Percentiles rank a stretch among this genome's conserved stretches.
These are phyloP conservation scores for Glycine latifolia DNA, from an alignment of 306 rosid species.

Conservation along the genomic window DNA sequence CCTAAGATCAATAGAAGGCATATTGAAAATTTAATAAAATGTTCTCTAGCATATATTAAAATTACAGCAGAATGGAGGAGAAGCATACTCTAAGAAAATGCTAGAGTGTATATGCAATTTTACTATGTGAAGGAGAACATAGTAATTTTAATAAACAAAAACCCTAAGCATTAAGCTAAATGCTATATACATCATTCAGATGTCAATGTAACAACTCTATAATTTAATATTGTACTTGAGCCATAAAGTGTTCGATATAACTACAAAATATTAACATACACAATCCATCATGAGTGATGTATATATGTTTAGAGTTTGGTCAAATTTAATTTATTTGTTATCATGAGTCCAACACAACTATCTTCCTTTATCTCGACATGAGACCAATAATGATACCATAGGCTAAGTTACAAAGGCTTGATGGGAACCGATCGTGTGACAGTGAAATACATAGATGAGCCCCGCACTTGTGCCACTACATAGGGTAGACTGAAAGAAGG, in stretches of 20 bases:
- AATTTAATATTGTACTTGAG: background rate
- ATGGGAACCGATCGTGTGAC: constrained; percentile 6
- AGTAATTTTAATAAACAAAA: too few relatives aligned
- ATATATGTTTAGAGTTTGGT: background rate
- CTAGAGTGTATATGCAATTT: too few relatives aligned
- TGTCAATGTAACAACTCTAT: background rate
- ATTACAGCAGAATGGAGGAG: too few relatives aligned
- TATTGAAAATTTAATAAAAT: too few relatives aligned
- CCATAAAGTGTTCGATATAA: background rate
- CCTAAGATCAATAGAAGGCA: too few relatives aligned
- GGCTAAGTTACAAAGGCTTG: constrained; percentile 30
- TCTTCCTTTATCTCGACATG: background rate
- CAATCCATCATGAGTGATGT: background rate
- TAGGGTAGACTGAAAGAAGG: background rate
- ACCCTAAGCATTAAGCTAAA: too few relatives aligned
- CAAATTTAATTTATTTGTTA: background rate
- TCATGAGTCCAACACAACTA: background rate
- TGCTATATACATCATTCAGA: background rate
- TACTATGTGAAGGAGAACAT: too few relatives aligned
- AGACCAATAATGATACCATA: background rate
- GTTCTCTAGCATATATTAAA: too few relatives aligned
- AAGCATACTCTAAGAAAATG: too few relatives aligned
- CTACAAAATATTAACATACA: background rate
- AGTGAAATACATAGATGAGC: constrained; percentile 32
- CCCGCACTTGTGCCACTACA: constrained; percentile 33